Conservation (phyloP, 306 rosid species). For the Prunus mume region DNA sequence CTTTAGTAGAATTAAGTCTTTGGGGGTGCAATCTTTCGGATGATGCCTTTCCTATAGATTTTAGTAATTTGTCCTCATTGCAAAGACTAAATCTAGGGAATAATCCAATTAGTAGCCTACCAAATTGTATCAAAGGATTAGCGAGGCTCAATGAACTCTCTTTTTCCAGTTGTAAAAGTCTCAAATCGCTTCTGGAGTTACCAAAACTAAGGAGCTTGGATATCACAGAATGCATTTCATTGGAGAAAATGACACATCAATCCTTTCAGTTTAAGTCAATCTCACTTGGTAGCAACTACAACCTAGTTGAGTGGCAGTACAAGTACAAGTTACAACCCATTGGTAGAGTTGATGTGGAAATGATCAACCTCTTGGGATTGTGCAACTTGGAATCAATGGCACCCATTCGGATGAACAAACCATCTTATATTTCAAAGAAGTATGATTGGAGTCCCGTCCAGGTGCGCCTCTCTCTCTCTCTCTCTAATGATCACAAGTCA, state of each 20-base stretch:
- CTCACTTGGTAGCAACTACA: no score
- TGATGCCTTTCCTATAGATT: not conserved
- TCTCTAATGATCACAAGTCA: no score
- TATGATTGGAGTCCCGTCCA: not conserved
- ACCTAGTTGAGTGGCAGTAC: not conserved
- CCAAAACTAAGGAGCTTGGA: no score
- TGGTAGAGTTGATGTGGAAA: not conserved
- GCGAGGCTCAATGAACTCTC: not conserved
- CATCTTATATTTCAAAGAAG: no score
- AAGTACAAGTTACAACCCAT: not conserved
- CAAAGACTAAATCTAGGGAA: not conserved
- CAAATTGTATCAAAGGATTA: not conserved
- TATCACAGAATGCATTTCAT: no score
- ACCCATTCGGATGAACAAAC: not conserved
- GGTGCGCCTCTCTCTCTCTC: not conserved
- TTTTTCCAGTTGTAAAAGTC: fast-evolving
- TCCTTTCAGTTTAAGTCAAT: no score
- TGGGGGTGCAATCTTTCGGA: not conserved
- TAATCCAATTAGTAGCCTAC: not conserved
- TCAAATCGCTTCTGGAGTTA: not conserved
- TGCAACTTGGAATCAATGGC: not conserved
- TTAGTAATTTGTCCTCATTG: not conserved
- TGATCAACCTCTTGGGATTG: not conserved
- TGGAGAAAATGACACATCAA: no score
- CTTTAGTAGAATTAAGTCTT: not conserved